Percentiles rank a stretch among this genome's conserved stretches.
These are phyloP conservation scores for Peronosclerospora sorghi DNA, from an alignment of 352 stramenopile genomes.

Conservation along the genomic window DNA sequence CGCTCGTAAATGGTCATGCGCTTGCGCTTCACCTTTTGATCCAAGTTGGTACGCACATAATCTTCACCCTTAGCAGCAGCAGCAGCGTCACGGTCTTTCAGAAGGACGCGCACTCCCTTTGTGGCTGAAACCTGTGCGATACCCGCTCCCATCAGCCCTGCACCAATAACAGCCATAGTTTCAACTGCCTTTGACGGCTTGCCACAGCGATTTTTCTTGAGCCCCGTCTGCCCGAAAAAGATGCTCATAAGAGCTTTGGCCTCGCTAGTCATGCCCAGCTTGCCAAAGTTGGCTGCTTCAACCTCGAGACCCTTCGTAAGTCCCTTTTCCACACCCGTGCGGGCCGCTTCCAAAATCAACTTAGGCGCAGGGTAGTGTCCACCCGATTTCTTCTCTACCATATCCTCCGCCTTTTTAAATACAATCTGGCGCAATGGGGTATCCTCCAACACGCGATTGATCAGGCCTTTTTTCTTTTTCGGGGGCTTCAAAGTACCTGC, in stretches of 20 bases:
- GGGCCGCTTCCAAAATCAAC: conserved; percentile 88
- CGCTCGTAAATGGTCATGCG: conserved; percentile 88
- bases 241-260: conserved; percentile 95
- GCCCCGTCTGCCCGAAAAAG: conserved; percentile 94
- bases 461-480: conserved; percentile 82
- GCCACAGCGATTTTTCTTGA: conserved; percentile 96
- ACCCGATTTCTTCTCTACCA: conserved; percentile 94
- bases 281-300: conserved; percentile 92
- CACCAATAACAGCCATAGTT: conserved; percentile 94
- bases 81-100: conserved; percentile 92
- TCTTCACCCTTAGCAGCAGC: conserved; percentile 75
- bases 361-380: conserved; percentile 94
- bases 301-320: conserved; percentile 80
- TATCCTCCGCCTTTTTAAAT: conserved; percentile 93
- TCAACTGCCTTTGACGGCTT: conserved; percentile 81
- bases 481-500: conserved; percentile 87
- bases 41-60: conserved; percentile 92
- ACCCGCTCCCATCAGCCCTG: conserved; percentile 96
- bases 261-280: conserved; percentile 92
- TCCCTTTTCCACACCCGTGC: conserved; percentile 81
- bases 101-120: conserved; percentile 90
- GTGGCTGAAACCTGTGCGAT: conserved; percentile 94
- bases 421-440: conserved; percentile 87
- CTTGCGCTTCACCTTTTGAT: conserved; percentile 92
- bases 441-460: conserved; percentile 90